Percentiles rank a stretch among this genome's conserved stretches.
Evolutionary conservation across 2,329 filamentous ascomycete genomes (phyloP).

Genomic region (Talaromyces sp.): DNA sequence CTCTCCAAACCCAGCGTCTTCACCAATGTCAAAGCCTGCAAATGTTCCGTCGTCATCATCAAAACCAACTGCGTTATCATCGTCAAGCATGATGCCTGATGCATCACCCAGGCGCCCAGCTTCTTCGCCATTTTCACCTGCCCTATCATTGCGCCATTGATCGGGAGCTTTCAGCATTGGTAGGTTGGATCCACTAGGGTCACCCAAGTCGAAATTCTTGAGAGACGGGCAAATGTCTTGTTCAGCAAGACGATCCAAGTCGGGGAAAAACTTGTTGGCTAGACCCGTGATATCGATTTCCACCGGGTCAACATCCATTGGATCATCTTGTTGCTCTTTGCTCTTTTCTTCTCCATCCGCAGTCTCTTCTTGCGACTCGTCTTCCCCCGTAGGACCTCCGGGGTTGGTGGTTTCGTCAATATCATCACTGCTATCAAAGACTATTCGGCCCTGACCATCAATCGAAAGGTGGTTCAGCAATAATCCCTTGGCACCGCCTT

Average conservation of each 20-base stretch:
- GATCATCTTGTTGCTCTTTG: slow-evolving; percentile 39
- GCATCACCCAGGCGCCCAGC: slow-evolving; percentile 57
- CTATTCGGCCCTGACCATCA: slow-evolving; percentile 83
- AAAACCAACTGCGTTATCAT: slow-evolving; percentile 77
- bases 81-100: slow-evolving; percentile 79
- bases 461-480: slow-evolving; percentile 96
- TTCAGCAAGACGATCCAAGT: slow-evolving; percentile 68
- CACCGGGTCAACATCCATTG: slow-evolving; percentile 55
- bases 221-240: slow-evolving; percentile 93
- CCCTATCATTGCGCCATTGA: slow-evolving; percentile 70
- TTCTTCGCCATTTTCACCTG: slow-evolving; percentile 40
- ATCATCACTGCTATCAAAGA: slow-evolving; percentile 98
- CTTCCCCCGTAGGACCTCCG: slow-evolving; percentile 25
- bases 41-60: slow-evolving; percentile 70
- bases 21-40: slow-evolving; percentile 63
- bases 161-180: slow-evolving; percentile 87
- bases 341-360: slow-evolving; percentile 41
- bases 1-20: slow-evolving; percentile 78
- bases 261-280: slow-evolving; percentile 77
- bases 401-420: slow-evolving; percentile 48
- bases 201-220: slow-evolving; percentile 87
- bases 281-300: slow-evolving; percentile 76
- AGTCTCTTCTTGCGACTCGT: slow-evolving; percentile 33
- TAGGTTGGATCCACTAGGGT: slow-evolving; percentile 79
- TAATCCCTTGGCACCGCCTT: slow-evolving; percentile 92